A percentile compares a stretch with the other conserved stretches of the same genome.
Conservation (phyloP, 139 green algal species). For the Pycnococcus provasolii region DNA sequence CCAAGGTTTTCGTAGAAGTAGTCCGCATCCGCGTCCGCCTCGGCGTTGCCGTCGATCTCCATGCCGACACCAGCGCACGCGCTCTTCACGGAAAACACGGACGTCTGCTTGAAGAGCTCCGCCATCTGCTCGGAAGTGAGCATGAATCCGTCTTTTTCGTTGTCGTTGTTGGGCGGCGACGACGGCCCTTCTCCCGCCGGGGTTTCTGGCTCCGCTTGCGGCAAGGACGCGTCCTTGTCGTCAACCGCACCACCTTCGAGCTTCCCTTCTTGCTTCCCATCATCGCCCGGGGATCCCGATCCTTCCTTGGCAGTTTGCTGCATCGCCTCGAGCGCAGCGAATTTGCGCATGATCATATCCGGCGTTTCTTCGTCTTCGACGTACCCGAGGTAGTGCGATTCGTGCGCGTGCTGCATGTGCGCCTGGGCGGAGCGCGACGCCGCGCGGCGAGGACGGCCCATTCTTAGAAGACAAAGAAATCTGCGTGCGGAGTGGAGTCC, state of each 20-base stretch:
- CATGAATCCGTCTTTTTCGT: neutral
- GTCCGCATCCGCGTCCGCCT: slow-evolving; percentile 11
- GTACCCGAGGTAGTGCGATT: slow-evolving; percentile 77
- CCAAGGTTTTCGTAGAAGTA: slow-evolving; percentile 33
- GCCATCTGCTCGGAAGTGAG: slow-evolving; percentile 55
- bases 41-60: slow-evolving; percentile 29
- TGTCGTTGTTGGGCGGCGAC: neutral
- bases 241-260: neutral
- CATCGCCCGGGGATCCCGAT: neutral
- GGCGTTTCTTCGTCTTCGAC: slow-evolving; percentile 89
- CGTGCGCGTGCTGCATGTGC: slow-evolving; percentile 4
- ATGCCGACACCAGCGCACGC: slow-evolving; percentile 33
- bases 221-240: too few relatives aligned
- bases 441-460: neutral
- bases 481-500: too few relatives aligned
- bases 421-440: neutral
- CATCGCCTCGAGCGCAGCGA: slow-evolving; percentile 72
- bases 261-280: slow-evolving; percentile 6
- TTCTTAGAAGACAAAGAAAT: too few relatives aligned
- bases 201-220: neutral
- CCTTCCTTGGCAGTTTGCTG: slow-evolving; percentile 17
- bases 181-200: neutral
- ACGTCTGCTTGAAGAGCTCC: slow-evolving; percentile 76
- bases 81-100: slow-evolving; percentile 67
- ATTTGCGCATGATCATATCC: slow-evolving; percentile 93